These are phyloP conservation scores for Diddensiella caesifluorescens DNA, from an alignment of 805 yeast species.

Conservation along the genomic window DNA sequence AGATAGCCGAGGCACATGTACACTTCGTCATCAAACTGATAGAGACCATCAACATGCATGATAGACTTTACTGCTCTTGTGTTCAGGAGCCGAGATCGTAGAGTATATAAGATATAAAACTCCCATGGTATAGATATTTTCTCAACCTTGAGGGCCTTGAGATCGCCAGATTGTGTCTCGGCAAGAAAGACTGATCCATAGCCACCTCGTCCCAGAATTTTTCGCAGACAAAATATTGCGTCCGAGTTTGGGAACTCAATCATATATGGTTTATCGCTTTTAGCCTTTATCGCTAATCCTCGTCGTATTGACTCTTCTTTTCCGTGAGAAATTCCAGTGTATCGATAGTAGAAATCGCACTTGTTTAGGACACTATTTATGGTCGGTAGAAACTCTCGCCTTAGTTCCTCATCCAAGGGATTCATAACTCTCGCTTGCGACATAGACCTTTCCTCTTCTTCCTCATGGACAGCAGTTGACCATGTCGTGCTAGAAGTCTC, in stretches of 20 bases:
- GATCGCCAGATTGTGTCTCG: slow-evolving; percentile 50
- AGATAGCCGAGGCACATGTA: slow-evolving; percentile 59
- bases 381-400: slow-evolving; percentile 3
- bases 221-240: slow-evolving; percentile 44
- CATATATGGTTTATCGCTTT: neutral
- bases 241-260: slow-evolving; percentile 9
- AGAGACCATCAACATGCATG: slow-evolving; percentile 48
- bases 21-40: slow-evolving; percentile 59
- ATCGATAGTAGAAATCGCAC: slow-evolving; percentile 26
- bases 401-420: slow-evolving; percentile 6
- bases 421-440: slow-evolving; percentile 3
- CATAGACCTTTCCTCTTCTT: neutral
- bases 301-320: slow-evolving; percentile 5
- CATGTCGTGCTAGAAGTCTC: too few relatives aligned
- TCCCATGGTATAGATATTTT: slow-evolving; percentile 66
- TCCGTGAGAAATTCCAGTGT: neutral
- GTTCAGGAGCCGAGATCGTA: slow-evolving; percentile 37
- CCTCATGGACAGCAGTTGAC: neutral
- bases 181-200: slow-evolving; percentile 71
- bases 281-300: slow-evolving; percentile 1
- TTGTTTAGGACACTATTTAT: slow-evolving; percentile 12
- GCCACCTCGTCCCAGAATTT: slow-evolving; percentile 74
- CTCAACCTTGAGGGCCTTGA: slow-evolving; percentile 67
- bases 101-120: slow-evolving; percentile 60
- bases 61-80: slow-evolving; percentile 36